Conservation (phyloP, 106 monocot species). For the Dendrobium huoshanense region DNA sequence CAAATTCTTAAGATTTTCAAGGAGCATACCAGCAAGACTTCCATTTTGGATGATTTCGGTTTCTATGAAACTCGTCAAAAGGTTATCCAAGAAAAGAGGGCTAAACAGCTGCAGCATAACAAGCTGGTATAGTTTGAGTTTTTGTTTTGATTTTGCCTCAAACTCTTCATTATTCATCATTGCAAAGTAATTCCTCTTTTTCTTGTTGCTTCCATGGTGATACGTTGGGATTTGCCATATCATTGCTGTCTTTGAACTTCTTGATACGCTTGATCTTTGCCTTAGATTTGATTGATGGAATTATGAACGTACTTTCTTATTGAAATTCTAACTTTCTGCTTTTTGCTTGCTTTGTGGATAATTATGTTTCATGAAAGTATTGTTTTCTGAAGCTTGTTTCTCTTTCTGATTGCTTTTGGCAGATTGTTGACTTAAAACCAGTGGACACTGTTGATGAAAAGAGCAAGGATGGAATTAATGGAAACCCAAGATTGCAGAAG, state of each 20-base stretch:
- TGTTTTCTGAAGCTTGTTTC: background rate
- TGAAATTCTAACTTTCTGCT: background rate
- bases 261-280: background rate
- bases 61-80: constrained; percentile 83
- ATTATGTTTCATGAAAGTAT: background rate
- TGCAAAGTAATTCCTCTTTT: too few relatives aligned
- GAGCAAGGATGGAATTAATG: constrained; percentile 15
- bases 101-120: constrained; percentile 59
- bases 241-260: background rate
- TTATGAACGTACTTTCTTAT: too few relatives aligned
- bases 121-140: constrained; percentile 38
- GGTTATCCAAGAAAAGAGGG: constrained; percentile 61
- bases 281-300: too few relatives aligned
- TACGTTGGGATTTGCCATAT: background rate
- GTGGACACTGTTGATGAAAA: constrained; percentile 14
- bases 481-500: constrained; percentile 25
- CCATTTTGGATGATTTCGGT: constrained; percentile 69
- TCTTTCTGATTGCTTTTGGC: constrained; percentile 1
- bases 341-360: background rate
- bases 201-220: background rate
- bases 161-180: background rate
- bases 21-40: constrained; percentile 67
- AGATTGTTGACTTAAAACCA: constrained; percentile 22
- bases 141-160: background rate
- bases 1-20: constrained; percentile 81